A percentile compares a stretch with the other conserved stretches of the same genome.
phyloP scores from a whole-genome alignment of 2,329 filamentous ascomycete species.

The Pochonia chlamydosporia region DNA sequence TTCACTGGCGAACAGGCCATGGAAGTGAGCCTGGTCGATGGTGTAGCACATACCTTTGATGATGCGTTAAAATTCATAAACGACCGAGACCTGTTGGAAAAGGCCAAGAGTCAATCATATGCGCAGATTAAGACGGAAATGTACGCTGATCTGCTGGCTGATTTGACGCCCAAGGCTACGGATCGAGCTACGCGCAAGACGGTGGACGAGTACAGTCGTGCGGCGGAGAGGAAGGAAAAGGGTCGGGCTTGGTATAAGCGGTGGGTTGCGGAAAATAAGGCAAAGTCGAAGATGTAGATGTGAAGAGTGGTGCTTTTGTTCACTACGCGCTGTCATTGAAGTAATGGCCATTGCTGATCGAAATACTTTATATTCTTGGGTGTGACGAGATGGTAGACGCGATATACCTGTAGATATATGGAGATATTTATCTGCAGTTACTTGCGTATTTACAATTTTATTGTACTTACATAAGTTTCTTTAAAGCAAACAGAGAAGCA shows the following conservation, averaged over 20 bases:
- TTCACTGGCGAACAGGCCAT: constrained; percentile 61
- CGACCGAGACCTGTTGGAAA: constrained; percentile 52
- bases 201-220: constrained; percentile 10
- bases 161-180: constrained; percentile 50
- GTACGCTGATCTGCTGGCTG: constrained; percentile 60
- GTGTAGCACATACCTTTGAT: constrained; percentile 46
- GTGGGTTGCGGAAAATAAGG: constrained; percentile 35
- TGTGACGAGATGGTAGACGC: too few relatives aligned
- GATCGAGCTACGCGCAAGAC: constrained; percentile 34
- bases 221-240: constrained; percentile 35
- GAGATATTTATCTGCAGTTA: too few relatives aligned
- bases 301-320: too few relatives aligned
- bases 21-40: constrained; percentile 62
- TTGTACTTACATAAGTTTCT: too few relatives aligned
- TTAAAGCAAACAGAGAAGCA: too few relatives aligned
- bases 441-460: too few relatives aligned
- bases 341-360: too few relatives aligned
- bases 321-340: too few relatives aligned
- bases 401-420: too few relatives aligned
- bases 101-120: constrained; percentile 61
- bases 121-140: constrained; percentile 68
- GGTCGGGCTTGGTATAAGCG: constrained; percentile 42
- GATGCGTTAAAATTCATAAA: constrained; percentile 56
- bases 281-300: constrained; percentile 19
- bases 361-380: too few relatives aligned